Evolutionary conservation across 805 yeast species (phyloP), one percentile per base, ranked within the genome.

Genomic region (Metschnikowia anglica): DNA sequence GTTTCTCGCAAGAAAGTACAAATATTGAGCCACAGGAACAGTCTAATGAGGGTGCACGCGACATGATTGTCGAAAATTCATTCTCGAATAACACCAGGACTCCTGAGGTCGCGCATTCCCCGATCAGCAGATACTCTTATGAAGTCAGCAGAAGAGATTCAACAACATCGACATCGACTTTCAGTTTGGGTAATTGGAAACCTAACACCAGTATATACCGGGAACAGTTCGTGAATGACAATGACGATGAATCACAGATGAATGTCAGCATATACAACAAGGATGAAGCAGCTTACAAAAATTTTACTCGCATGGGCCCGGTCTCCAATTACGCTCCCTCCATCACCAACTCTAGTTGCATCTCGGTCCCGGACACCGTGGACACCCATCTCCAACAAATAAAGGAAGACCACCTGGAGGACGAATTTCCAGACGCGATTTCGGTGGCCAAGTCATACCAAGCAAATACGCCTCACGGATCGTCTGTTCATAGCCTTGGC

Each of bases 101-200:
- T 5, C 19, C 33, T n/a, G 35, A 32, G 2, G 5, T 13, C 20
- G 36, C 33, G 9, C 43, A 37, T 12, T 29, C 28, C 2, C 44
- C 44, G 6, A 24, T 24, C n/a, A 30, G 15, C 32, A 20, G 15
- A 13, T 41, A 35, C 8, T 23, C 37, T 6, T 44, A 37, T 27
- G 60, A 51, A 17, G 19, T 60, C 3, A 32, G 52, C 4, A 56
- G 73, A 44, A 51, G 72, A 39, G 63, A 51, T 9, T 68, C 74
- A 1, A 61, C 71, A 8, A 57, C 60, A 57, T 45, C 51, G 18
- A 44, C 37, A 8, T 39, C 38, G n/a, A 70, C 69, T 2, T 59
- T 77, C 32, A 73, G 68, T 43, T 63, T 77, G 63, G 81, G 81
- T 2, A 63, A 63, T 20, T 80, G 86, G 85, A 73, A 71, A 54